Percentiles rank a stretch among this genome's conserved stretches.
These are phyloP conservation scores for Anaeramoeba flamelloides DNA, from an alignment of 78 protist species.

Conservation along the genomic window DNA sequence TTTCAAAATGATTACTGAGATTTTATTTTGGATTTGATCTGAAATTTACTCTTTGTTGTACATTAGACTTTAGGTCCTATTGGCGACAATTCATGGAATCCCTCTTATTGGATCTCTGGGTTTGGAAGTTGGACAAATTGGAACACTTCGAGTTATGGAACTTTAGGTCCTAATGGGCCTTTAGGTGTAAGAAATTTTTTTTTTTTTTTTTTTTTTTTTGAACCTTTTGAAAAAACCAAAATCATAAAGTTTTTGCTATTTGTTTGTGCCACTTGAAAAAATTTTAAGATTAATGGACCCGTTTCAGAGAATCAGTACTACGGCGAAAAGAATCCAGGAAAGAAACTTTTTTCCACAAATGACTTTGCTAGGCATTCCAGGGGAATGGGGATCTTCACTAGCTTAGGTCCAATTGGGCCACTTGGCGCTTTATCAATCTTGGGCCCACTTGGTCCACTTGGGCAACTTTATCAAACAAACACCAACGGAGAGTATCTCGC, in stretches of 20 bases:
- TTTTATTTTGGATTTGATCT: too few species aligned
- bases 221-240: background rate
- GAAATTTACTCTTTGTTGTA: too few species aligned
- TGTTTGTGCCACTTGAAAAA: too few species aligned
- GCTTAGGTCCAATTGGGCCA: conserved; percentile 1
- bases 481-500: background rate
- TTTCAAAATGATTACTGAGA: too few species aligned
- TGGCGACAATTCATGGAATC: background rate
- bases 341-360: too few species aligned
- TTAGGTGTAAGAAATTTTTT: background rate
- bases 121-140: background rate
- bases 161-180: background rate
- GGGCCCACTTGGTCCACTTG: conserved; percentile 1
- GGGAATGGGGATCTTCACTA: background rate
- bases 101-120: conserved; percentile 1
- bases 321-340: too few species aligned
- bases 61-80: background rate
- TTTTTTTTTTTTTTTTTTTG: background rate
- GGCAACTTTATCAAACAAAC: background rate
- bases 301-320: too few species aligned
- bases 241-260: too few species aligned
- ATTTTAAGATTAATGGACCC: too few species aligned
- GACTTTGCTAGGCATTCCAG: too few species aligned
- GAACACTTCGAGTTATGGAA: background rate
- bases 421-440: background rate